Evolutionary conservation across 176 grass and related monocot species (phyloP), one percentile per base, ranked within the genome.

Genomic region (Elaeis guineensis): DNA sequence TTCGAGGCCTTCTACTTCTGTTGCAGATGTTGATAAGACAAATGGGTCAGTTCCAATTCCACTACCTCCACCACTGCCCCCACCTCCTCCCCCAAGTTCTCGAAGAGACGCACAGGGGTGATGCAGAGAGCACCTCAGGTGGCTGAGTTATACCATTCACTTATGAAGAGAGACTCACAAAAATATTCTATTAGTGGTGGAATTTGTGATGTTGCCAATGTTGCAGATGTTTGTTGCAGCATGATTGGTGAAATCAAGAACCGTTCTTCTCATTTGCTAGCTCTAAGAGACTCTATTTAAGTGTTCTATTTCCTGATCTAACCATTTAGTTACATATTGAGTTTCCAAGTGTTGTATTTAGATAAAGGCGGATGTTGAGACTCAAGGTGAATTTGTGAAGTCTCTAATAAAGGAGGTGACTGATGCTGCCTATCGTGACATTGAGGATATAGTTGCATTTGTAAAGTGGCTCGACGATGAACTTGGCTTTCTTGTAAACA

Each of bases 171-270:
- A 71, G 93, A 98, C 74, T 83, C 88, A 21, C 92, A 78, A 64
- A 91, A 85, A 59, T 87, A 98, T 80, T 79, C 84, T 30, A 86
- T 76, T 25, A 71, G 79, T 65, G 79, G 93, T 61, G 84, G 76
- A 63, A 85, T 86, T 19, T 86, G 81, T 82, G 93, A 92, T 59
- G 62, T 69, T 55, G 57, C 78, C 59, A 91, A 74, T 57, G 77
- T 83, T 17, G 93, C 79, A 19, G 85, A 98, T 76, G 79, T 83
- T 23, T 63, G 87, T 48, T 92, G 87, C 66, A 98, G 84, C 77
- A 98, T 98, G 93, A 98, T 98, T 64, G 93, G 93, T 70, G 93
- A 98, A 85, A 98, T 98, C 6, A 88, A 98, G 82, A 98, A 98
- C 50, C 81, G 93, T 17, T 98, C 93, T 17, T 92, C 93, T 1